Evolutionary conservation across 495 filamentous ascomycete genomes (phyloP).

Genomic region (Polyplosphaeria fusca): DNA sequence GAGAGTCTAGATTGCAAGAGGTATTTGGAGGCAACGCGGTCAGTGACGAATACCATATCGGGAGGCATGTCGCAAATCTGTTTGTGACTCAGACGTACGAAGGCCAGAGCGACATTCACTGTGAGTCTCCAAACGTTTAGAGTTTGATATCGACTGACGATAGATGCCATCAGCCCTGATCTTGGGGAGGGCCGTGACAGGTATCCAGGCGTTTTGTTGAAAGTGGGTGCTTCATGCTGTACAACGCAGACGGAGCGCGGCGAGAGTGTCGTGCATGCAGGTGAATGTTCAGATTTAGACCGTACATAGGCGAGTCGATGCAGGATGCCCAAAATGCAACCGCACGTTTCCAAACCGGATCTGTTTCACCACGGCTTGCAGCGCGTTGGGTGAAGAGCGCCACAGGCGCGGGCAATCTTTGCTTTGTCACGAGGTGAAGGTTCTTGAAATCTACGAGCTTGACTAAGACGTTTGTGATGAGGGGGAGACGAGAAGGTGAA

Average conservation of each 20-base stretch:
- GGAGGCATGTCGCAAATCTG: constrained; percentile 90
- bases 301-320: not conserved
- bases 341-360: constrained; percentile 23
- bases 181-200: constrained; percentile 66
- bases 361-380: constrained; percentile 26
- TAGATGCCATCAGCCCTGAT: constrained; percentile 54
- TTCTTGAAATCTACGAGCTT: not conserved
- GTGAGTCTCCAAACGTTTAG: constrained; percentile 57
- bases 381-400: not conserved
- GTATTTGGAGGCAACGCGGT: constrained; percentile 96
- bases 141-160: not conserved
- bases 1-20: constrained; percentile 69
- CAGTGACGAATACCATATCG: constrained; percentile 93
- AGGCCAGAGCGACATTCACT: constrained; percentile 93
- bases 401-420: not conserved
- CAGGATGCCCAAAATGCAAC: constrained; percentile 7
- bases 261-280: constrained; percentile 10
- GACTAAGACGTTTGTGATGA: constrained; percentile 13
- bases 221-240: no score
- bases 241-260: not conserved
- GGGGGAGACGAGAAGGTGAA: not conserved
- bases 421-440: not conserved
- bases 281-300: not conserved
- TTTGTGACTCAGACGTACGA: constrained; percentile 98
- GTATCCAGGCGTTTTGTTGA: constrained; percentile 68